Evolutionary conservation across 208 protist genomes (phyloP), one percentile per base, ranked within the genome.

Genomic region (Trypanosoma rangeli): DNA sequence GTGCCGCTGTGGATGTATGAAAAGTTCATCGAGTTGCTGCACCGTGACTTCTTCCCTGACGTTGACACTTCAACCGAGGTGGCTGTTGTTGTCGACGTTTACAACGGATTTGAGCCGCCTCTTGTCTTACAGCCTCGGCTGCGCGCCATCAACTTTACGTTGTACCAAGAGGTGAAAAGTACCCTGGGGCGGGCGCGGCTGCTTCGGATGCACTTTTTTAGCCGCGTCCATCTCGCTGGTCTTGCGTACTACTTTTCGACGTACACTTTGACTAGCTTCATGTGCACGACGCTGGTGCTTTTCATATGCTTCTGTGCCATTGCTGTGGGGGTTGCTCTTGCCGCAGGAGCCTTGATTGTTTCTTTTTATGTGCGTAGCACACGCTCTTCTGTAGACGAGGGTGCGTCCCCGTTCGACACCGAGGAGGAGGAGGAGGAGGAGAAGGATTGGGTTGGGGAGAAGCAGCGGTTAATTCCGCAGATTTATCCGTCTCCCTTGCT

Each of bases 71-170:
- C 50, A 10, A 73, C 53, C 7, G 85, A 91, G 58, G 83, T 94
- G 44, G 73, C 77, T 5, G 79, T 88, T 31, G 74, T 84, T 13
- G n/a, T 87, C 2, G 61, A 75, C 20, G 67, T 94, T 37, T 94
- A 94, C 75, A 33, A n/a, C 16, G 71, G 74, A 33, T 94, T 94
- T 73, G 77, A 80, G 7, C 88, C 88, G 1, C 88, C 88, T 10
- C 39, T 83, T 1, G 10, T 68, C 5, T 56, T 94, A 44, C 88
- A 89, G 70, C 64, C 73, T 8, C 78, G 82, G 28, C 73, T 94
- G 46, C 85, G 88, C 39, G 88, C 88, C 0, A 85, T 94, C 56
- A 94, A 94, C 65, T 83, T 94, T 62, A 88, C 88, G 0, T 55
- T 90, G 16, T 89, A 89, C 67, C 82, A 90, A 61, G 37, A 75